Conservation (phyloP, 306 rosid species). For the Luffa acutangula region DNA sequence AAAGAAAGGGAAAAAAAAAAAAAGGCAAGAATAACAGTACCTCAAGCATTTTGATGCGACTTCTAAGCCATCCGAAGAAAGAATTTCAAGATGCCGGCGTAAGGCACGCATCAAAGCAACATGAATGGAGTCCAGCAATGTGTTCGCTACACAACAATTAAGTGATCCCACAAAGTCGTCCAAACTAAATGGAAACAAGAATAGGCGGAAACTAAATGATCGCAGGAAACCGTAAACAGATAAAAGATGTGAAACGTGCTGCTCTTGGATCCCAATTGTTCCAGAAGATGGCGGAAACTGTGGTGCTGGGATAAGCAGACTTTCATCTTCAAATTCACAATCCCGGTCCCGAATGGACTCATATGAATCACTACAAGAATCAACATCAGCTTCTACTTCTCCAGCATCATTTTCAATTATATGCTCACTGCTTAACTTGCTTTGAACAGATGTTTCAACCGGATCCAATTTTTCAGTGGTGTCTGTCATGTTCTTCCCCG, state of each 20-base stretch:
- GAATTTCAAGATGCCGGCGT: slow-evolving; percentile 54
- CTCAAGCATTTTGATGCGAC: slow-evolving; percentile 65
- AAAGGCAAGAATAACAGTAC: slow-evolving; percentile 21
- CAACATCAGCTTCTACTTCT: slow-evolving; percentile 27
- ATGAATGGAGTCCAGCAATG: slow-evolving; percentile 68
- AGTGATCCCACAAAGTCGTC: slow-evolving; percentile 89
- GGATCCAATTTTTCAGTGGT: slow-evolving; percentile 11
- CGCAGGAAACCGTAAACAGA: slow-evolving; percentile 79
- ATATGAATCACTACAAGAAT: slow-evolving; percentile 31
- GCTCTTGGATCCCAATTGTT: slow-evolving; percentile 71
- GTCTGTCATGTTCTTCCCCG: slow-evolving; percentile 13
- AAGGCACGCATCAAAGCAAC: slow-evolving; percentile 61
- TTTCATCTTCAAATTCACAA: slow-evolving; percentile 24
- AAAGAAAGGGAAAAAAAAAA: too few species aligned
- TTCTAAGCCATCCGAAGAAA: slow-evolving; percentile 57
- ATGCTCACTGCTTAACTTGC: slow-evolving; percentile 23
- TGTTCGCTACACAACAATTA: slow-evolving; percentile 44
- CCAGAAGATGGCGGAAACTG: slow-evolving; percentile 66
- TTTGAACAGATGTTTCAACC: slow-evolving; percentile 20
- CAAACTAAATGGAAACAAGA: slow-evolving; percentile 61
- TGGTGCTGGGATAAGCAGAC: slow-evolving; percentile 25
- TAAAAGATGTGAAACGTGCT: slow-evolving; percentile 55
- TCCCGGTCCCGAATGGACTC: slow-evolving; percentile 21
- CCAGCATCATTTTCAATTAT: slow-evolving; percentile 17
- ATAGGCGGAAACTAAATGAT: slow-evolving; percentile 59